phyloP scores from a whole-genome alignment of 768 basidiomycete species.

The Auriscalpium orientale region DNA sequence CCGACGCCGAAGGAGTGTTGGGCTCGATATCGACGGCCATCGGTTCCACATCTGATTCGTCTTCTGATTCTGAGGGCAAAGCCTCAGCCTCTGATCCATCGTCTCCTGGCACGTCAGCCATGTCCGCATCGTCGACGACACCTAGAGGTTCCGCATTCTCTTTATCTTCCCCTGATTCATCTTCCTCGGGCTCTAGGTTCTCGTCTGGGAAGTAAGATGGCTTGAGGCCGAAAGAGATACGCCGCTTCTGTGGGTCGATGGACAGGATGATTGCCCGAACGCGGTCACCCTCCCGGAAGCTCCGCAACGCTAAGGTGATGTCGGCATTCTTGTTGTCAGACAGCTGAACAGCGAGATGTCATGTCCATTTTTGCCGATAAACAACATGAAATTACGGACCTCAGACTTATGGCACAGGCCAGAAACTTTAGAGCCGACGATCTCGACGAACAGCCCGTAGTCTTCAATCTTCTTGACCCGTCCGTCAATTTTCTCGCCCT shows the following conservation, averaged over 20 bases:
- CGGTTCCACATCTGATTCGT: constrained; percentile 15
- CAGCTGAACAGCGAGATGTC: constrained; percentile 41
- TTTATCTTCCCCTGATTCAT: constrained; percentile 24
- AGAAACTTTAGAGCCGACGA: constrained; percentile 75
- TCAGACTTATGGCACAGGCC: constrained; percentile 95
- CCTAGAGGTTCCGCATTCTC: constrained; percentile 23
- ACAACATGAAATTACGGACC: constrained; percentile 33
- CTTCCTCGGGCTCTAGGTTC: constrained; percentile 40
- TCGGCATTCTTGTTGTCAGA: constrained; percentile 85
- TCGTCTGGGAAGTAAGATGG: constrained; percentile 77
- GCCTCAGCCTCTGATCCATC: constrained; percentile 8
- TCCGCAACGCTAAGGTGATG: constrained; percentile 64
- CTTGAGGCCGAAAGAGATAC: constrained; percentile 77
- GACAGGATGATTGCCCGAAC: constrained; percentile 73
- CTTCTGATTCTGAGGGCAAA: constrained; percentile 10
- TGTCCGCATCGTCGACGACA: constrained; percentile 21
- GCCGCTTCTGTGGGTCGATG: constrained; percentile 70
- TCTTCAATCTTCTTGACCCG: constrained; percentile 74
- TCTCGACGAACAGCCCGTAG: constrained; percentile 89
- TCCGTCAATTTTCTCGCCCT: constrained; percentile 78
- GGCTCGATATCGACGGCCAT: constrained; percentile 41
- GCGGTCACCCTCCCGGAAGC: constrained; percentile 80
- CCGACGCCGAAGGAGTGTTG: background rate
- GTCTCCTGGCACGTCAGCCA: constrained; percentile 21
- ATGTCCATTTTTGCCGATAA: background rate